These are phyloP conservation scores for Podospora pseudocomata DNA, from an alignment of 495 filamentous ascomycete genomes.

Conservation along the genomic window DNA sequence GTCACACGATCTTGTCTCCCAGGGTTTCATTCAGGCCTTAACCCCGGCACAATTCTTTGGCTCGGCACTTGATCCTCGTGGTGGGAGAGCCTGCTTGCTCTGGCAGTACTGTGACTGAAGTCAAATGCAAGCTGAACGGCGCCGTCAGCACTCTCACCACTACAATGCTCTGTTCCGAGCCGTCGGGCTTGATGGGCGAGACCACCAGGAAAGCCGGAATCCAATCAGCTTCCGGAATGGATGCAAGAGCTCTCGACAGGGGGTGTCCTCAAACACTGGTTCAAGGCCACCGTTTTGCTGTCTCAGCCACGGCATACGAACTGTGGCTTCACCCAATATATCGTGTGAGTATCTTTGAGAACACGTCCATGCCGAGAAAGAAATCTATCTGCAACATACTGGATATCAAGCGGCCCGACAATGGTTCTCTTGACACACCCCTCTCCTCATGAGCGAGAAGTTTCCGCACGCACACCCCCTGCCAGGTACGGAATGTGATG, in stretches of 20 bases:
- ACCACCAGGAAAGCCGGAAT: neutral
- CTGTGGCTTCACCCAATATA: neutral
- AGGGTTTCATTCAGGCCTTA: slow-evolving; percentile 9
- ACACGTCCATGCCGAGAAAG: neutral
- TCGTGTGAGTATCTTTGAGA: neutral
- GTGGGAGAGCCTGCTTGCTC: slow-evolving; percentile 5
- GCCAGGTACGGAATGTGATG: neutral
- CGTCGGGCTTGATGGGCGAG: slow-evolving; percentile 9
- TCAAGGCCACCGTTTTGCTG: neutral
- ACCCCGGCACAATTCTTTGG: neutral
- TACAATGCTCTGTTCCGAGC: slow-evolving; percentile 16
- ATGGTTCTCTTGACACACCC: neutral
- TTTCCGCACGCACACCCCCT: neutral
- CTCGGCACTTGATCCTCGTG: slow-evolving; percentile 9
- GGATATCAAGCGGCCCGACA: neutral
- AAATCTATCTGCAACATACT: neutral
- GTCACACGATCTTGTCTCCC: neutral
- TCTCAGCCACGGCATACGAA: neutral
- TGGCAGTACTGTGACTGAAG: slow-evolving; percentile 21
- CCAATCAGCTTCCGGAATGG: slow-evolving; percentile 11
- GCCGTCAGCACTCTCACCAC: slow-evolving; percentile 8
- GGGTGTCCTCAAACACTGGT: neutral
- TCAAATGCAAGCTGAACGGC: slow-evolving; percentile 22
- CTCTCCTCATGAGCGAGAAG: neutral
- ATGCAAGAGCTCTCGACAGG: neutral